Evolutionary conservation across 169 alveolate genomes (phyloP).

Genomic region (Plasmodium knowlesi): DNA sequence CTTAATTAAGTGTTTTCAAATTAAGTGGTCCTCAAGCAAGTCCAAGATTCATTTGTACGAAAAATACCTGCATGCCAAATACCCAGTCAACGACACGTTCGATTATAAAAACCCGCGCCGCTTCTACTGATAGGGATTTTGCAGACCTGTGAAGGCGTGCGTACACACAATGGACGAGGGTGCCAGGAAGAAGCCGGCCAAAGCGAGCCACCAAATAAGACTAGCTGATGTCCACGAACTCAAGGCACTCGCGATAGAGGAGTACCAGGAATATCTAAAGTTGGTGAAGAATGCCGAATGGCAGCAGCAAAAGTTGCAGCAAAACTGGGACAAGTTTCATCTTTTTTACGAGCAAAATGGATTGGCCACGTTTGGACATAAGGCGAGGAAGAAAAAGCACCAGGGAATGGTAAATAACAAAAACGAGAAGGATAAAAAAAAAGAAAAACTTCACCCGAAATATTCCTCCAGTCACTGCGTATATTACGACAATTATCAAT

Average conservation of each 20-base stretch:
- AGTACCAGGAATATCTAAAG: slow-evolving; percentile 53
- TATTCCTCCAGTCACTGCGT: not conserved
- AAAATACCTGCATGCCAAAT: slow-evolving; percentile 41
- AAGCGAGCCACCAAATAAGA: slow-evolving; percentile 17
- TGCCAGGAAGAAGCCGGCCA: not conserved
- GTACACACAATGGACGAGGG: not conserved
- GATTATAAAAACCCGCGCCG: slow-evolving; percentile 37
- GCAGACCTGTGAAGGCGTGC: not conserved
- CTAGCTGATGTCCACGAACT: slow-evolving; percentile 28
- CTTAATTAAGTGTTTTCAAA: slow-evolving; percentile 62
- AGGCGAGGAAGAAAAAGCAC: not conserved
- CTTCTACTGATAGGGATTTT: slow-evolving; percentile 3
- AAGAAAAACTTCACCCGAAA: not conserved
- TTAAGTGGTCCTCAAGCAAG: slow-evolving; percentile 56
- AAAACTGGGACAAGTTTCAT: slow-evolving; percentile 62
- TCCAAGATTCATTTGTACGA: slow-evolving; percentile 67
- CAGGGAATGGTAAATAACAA: not conserved
- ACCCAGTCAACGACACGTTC: slow-evolving; percentile 41
- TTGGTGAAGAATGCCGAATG: slow-evolving; percentile 25
- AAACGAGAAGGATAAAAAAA: not conserved
- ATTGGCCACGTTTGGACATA: not conserved
- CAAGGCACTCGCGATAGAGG: slow-evolving; percentile 31
- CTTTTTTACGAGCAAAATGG: slow-evolving; percentile 39
- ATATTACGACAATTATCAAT: slow-evolving; percentile 6
- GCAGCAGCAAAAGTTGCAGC: slow-evolving; percentile 28